Evolutionary conservation across 768 basidiomycete species (phyloP).

Genomic region (Suillus paluster): DNA sequence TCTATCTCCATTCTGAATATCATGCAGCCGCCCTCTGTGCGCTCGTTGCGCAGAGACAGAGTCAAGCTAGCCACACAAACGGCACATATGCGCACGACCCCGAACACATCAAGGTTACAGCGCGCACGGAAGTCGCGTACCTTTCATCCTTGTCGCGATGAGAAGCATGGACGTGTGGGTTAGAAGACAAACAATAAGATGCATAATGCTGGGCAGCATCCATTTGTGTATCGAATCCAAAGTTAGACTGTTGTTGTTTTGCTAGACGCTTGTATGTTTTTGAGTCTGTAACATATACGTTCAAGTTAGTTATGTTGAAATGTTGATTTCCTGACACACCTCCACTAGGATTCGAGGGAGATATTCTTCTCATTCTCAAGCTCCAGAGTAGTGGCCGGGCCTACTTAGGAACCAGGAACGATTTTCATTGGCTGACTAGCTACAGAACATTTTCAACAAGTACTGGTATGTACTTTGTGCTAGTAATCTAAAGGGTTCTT

Average conservation of each 20-base stretch:
- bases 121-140: constrained; percentile 17
- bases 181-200: constrained; percentile 4
- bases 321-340: too few relatives aligned
- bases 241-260: constrained; percentile 6
- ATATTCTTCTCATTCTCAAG: too few relatives aligned
- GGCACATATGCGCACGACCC: constrained; percentile 14
- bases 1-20: constrained; percentile 12
- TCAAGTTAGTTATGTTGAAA: background rate
- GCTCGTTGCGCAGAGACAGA: constrained; percentile 43
- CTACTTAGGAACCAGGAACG: too few relatives aligned
- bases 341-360: background rate
- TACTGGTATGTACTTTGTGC: too few relatives aligned
- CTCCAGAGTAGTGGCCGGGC: too few relatives aligned
- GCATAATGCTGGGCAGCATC: constrained; percentile 4
- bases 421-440: too few relatives aligned
- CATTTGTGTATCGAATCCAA: constrained; percentile 8
- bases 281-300: background rate
- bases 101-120: constrained; percentile 14
- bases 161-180: constrained; percentile 1
- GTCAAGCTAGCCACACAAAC: constrained; percentile 16
- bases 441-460: too few relatives aligned
- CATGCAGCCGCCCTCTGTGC: constrained; percentile 83
- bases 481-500: too few relatives aligned
- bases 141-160: constrained; percentile 25
- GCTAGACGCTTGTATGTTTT: constrained; percentile 1